phyloP scores from a whole-genome alignment of 2,329 filamentous ascomycete species.

The Colletotrichum chrysophilum region DNA sequence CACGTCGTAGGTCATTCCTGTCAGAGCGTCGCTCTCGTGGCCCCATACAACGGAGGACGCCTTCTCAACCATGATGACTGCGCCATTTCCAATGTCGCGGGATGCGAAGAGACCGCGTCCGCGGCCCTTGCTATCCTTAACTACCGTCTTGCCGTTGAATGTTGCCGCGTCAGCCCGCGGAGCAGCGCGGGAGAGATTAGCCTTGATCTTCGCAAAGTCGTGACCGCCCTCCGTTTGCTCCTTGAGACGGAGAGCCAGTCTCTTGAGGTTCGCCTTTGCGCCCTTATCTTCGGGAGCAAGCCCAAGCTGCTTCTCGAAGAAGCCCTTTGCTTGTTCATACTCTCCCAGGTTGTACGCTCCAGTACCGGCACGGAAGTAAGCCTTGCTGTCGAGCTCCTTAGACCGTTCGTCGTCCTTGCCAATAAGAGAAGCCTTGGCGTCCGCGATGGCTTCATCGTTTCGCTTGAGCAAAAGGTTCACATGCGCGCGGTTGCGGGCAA shows the following conservation, averaged over 20 bases:
- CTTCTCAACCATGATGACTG: constrained; percentile 41
- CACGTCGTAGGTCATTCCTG: constrained; percentile 35
- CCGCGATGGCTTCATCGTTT: constrained; percentile 33
- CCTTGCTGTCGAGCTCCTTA: constrained; percentile 32
- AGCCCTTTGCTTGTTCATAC: constrained; percentile 25
- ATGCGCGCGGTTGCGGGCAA: constrained; percentile 34
- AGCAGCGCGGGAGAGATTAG: constrained; percentile 27
- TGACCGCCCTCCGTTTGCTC: constrained; percentile 28
- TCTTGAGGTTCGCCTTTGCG: constrained; percentile 23
- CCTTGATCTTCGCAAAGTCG: constrained; percentile 27
- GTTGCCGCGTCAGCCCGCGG: constrained; percentile 34
- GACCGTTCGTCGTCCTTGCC: neutral
- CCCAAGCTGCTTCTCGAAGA: constrained; percentile 26
- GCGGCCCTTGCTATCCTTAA: constrained; percentile 28
- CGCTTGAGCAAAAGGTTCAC: constrained; percentile 34
- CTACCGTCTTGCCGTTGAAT: constrained; percentile 29
- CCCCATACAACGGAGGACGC: constrained; percentile 35
- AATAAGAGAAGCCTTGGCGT: constrained; percentile 35
- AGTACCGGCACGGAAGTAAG: constrained; percentile 34
- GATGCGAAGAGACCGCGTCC: constrained; percentile 44
- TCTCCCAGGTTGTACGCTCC: constrained; percentile 33
- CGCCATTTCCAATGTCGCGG: constrained; percentile 32
- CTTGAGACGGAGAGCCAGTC: constrained; percentile 24
- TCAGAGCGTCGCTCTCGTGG: constrained; percentile 32
- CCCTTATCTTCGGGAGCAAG: constrained; percentile 29